These are phyloP conservation scores for Penicillium cosmopolitanum DNA, from an alignment of 495 filamentous ascomycete genomes.

Conservation along the genomic window DNA sequence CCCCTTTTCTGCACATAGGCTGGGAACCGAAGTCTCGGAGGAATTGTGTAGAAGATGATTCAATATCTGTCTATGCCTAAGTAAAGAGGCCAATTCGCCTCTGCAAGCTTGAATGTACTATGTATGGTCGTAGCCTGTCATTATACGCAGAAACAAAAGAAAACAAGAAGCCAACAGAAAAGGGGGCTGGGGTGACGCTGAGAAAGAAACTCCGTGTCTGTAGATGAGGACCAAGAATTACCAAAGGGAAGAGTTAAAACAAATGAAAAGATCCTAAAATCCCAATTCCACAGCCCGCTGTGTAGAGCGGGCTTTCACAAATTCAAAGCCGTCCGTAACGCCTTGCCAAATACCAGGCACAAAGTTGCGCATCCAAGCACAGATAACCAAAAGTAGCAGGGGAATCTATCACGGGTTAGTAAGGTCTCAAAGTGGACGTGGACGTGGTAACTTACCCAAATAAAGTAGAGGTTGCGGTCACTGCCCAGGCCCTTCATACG, in stretches of 20 bases:
- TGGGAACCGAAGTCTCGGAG: too few relatives aligned
- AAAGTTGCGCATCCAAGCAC: constrained; percentile 65
- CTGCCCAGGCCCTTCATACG: constrained; percentile 74
- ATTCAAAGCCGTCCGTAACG: constrained; percentile 48
- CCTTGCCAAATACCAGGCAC: constrained; percentile 57
- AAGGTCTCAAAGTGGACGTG: constrained; percentile 7
- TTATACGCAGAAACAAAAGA: constrained; percentile 37
- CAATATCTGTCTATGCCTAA: not conserved
- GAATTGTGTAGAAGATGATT: too few relatives aligned
- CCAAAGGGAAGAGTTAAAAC: constrained; percentile 24
- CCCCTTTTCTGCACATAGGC: too few relatives aligned
- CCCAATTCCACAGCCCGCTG: constrained; percentile 44
- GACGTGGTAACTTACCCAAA: constrained; percentile 68
- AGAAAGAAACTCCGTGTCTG: constrained; percentile 27
- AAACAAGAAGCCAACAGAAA: constrained; percentile 25
- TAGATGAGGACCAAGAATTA: constrained; percentile 17
- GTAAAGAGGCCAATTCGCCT: constrained; percentile 8
- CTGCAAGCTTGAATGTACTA: constrained; percentile 23
- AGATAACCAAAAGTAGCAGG: constrained; percentile 64
- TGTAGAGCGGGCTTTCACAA: constrained; percentile 48
- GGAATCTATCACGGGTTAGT: constrained; percentile 35
- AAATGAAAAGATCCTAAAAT: constrained; percentile 29
- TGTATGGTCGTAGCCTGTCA: constrained; percentile 44
- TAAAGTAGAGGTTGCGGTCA: constrained; percentile 80
- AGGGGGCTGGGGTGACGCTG: constrained; percentile 24